These are phyloP conservation scores for Sporothrix phasma DNA, from an alignment of 2,329 filamentous ascomycete genomes.

Conservation along the genomic window DNA sequence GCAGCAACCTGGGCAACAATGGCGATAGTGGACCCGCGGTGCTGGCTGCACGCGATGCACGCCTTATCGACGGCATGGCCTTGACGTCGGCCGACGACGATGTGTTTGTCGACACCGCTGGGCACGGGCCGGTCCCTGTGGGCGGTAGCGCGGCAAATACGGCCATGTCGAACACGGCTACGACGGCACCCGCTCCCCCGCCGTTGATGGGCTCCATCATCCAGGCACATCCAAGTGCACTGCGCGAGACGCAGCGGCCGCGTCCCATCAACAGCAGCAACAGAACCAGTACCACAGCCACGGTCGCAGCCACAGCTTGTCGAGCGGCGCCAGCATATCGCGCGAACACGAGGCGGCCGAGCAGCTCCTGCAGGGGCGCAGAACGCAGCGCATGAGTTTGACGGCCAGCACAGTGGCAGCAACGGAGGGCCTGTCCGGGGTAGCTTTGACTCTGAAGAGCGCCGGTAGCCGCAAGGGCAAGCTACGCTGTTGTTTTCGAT, in stretches of 20 bases:
- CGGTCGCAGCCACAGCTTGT: background rate
- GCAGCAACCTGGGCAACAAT: constrained; percentile 14
- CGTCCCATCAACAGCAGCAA: constrained; percentile 25
- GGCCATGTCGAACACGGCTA: background rate
- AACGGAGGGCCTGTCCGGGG: background rate
- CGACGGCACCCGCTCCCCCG: background rate
- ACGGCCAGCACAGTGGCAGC: constrained; percentile 40
- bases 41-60: constrained; percentile 38
- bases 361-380: constrained; percentile 43
- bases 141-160: constrained; percentile 18
- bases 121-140: constrained; percentile 44
- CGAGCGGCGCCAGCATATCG: constrained; percentile 9
- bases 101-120: constrained; percentile 55
- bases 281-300: constrained; percentile 14
- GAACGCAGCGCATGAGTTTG: background rate
- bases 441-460: background rate
- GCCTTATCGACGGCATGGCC: constrained; percentile 57
- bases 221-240: constrained; percentile 30
- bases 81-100: constrained; percentile 34
- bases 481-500: background rate
- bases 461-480: background rate
- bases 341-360: constrained; percentile 47
- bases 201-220: constrained; percentile 19
- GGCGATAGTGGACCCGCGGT: constrained; percentile 26
- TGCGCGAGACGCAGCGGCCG: constrained; percentile 28